These are phyloP conservation scores for Sporobolomyces phaffii DNA, from an alignment of 768 basidiomycete genomes.

Conservation along the genomic window DNA sequence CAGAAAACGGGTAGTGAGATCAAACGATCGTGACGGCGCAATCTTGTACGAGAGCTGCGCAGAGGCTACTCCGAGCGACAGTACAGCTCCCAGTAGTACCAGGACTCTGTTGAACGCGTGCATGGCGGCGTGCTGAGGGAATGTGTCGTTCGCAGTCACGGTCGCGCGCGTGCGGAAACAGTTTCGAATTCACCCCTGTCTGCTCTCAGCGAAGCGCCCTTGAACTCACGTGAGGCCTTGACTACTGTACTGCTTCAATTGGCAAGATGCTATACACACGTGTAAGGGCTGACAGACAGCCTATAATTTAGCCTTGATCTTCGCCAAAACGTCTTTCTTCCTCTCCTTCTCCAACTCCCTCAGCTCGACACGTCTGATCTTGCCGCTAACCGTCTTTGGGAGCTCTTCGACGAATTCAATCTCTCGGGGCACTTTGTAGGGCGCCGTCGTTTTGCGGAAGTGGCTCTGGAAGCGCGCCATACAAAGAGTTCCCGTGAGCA, in stretches of 20 bases:
- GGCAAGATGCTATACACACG: no score
- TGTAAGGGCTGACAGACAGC: neutral
- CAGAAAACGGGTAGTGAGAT: constrained; percentile 14
- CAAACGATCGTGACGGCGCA: neutral
- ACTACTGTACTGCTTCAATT: no score
- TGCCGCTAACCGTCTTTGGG: constrained; percentile 35
- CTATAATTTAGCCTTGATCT: constrained; percentile 26
- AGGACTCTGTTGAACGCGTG: neutral
- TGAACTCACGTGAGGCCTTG: no score
- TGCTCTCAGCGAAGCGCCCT: no score
- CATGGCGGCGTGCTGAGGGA: neutral
- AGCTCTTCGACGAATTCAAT: constrained; percentile 11
- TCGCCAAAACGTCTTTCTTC: constrained; percentile 26
- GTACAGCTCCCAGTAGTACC: neutral
- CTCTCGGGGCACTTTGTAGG: constrained; percentile 37
- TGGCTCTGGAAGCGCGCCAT: neutral
- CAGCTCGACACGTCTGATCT: constrained; percentile 33
- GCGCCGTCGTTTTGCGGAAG: constrained; percentile 21
- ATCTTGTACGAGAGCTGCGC: neutral
- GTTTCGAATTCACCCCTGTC: no score
- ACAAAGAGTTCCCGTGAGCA: no score
- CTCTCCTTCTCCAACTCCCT: constrained; percentile 27
- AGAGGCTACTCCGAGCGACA: neutral
- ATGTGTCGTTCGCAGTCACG: no score
- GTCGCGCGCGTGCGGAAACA: no score